phyloP scores from a whole-genome alignment of 257 asterid species.

The Penstemon barbatus region DNA sequence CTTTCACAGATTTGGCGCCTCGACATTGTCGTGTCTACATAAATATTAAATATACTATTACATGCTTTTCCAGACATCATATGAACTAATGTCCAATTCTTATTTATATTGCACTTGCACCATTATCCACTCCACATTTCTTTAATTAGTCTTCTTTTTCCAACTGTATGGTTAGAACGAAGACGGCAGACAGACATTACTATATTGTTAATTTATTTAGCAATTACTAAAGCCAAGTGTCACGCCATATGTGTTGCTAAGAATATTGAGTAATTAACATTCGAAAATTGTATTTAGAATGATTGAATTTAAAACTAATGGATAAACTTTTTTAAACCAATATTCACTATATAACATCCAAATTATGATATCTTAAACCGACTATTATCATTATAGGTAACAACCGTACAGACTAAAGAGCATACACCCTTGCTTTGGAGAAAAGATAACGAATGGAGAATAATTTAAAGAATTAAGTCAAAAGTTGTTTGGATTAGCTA shows the following conservation, averaged over 20 bases:
- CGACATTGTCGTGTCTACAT: slow-evolving; percentile 22
- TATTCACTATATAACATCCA: not conserved
- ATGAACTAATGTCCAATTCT: not conserved
- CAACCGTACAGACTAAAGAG: not conserved
- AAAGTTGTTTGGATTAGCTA: not conserved
- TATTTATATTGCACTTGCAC: not conserved
- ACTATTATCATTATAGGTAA: not conserved
- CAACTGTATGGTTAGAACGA: slow-evolving; percentile 9
- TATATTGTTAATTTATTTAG: not conserved
- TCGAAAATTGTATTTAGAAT: not conserved
- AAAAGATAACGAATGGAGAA: not conserved
- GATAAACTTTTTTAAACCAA: not conserved
- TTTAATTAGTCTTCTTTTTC: not conserved
- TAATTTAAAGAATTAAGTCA: not conserved
- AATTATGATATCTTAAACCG: not conserved
- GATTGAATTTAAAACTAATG: not conserved
- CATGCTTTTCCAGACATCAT: not conserved
- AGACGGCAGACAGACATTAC: not conserved
- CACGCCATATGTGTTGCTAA: not conserved
- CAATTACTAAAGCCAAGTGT: not conserved
- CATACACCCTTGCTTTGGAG: not conserved
- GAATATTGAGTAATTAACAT: not conserved
- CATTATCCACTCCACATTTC: slow-evolving; percentile 7
- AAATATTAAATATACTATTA: too few relatives aligned
- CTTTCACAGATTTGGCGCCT: slow-evolving; percentile 28